phyloP scores from a whole-genome alignment of 2,329 filamentous ascomycete species.

The Balansia obtecta region DNA sequence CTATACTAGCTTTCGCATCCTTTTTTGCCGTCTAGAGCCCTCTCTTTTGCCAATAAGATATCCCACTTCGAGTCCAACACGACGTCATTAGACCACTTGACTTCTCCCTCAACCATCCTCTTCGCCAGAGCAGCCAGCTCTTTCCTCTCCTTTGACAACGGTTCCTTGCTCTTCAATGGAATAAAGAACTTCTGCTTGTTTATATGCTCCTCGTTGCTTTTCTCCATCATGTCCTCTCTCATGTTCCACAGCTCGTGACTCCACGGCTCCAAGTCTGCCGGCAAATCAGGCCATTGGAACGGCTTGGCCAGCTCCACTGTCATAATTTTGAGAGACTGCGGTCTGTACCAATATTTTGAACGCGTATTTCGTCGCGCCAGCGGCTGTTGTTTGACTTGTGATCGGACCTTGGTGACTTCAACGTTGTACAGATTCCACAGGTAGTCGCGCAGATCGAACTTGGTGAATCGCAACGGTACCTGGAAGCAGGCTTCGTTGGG shows the following conservation, averaged over 20 bases:
- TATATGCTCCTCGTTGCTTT: constrained; percentile 24
- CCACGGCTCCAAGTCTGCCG: constrained; percentile 51
- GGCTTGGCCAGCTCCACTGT: constrained; percentile 78
- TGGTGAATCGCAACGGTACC: constrained; percentile 86
- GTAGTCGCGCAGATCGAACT: constrained; percentile 93
- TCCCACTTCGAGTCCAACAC: constrained; percentile 36
- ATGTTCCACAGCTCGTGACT: constrained; percentile 47
- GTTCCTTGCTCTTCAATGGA: constrained; percentile 28
- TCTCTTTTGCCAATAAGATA: constrained; percentile 14
- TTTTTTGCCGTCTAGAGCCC: constrained; percentile 13
- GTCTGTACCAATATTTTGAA: constrained; percentile 53
- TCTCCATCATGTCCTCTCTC: constrained; percentile 33
- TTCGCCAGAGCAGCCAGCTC: constrained; percentile 51
- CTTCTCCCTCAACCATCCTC: constrained; percentile 45
- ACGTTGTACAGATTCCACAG: constrained; percentile 78
- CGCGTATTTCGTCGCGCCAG: constrained; percentile 38
- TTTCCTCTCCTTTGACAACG: constrained; percentile 27
- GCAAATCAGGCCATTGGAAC: constrained; percentile 74
- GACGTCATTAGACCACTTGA: constrained; percentile 44
- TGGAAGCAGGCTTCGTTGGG: constrained; percentile 79
- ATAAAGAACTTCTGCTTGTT: constrained; percentile 21
- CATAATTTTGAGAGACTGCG: constrained; percentile 77
- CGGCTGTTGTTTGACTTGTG: constrained; percentile 55
- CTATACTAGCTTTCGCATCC: constrained; percentile 7
- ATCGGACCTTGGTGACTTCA: constrained; percentile 59